Base-by-base conservation (phyloP, 805 yeast species). In the Kuraishia molischiana region DNA sequence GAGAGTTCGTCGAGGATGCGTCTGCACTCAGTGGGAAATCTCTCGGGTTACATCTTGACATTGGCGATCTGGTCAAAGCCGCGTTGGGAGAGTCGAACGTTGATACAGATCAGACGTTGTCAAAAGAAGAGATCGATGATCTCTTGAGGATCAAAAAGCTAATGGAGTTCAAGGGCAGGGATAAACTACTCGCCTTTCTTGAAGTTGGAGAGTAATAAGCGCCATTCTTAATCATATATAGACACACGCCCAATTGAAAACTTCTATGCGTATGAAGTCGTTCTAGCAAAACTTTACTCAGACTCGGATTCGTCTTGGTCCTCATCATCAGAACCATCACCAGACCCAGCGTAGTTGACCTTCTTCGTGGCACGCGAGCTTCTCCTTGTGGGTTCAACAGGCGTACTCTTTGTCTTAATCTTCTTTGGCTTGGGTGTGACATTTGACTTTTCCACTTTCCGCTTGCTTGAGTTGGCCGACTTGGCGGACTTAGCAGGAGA, bases 81-180 rank as follows among this genome's bases (percentile, higher is more conserved):
- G 74, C 34, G 15, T 44, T 41, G 21, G 56, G 47, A 37, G 56
- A 45, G 32, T 42, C 47, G 33, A 42, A 42, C 29, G 24, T 44
- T 8, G 47, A 46, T 22, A 29, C 43, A 37, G 48, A 40, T 15
- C 17, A n/a, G 18, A 32, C 34, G 36, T 37, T 46, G 15, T 21
- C 49, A 3, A 47, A 54, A 24, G 54, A 59, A 3, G 89, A 81
- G 45, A 30, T 72, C 1, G 51, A 59, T 3, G 78, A 78, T 36
- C 61, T 84, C 20, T 42, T 63, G 28, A 61, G 73, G 19, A 70
- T 87, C 32, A 79, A 75, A 49, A 61, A 65, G 47, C 58, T 89
- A 37, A 68, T 89, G 55, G 69, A 74, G 44, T 42, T 72, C 31
- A 87, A 83, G 54, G 95, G 95, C 1, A 70, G 72, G 46, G 85